These are phyloP conservation scores for Diaporthe humulicola DNA, from an alignment of 2,329 filamentous ascomycete species.

Conservation along the genomic window DNA sequence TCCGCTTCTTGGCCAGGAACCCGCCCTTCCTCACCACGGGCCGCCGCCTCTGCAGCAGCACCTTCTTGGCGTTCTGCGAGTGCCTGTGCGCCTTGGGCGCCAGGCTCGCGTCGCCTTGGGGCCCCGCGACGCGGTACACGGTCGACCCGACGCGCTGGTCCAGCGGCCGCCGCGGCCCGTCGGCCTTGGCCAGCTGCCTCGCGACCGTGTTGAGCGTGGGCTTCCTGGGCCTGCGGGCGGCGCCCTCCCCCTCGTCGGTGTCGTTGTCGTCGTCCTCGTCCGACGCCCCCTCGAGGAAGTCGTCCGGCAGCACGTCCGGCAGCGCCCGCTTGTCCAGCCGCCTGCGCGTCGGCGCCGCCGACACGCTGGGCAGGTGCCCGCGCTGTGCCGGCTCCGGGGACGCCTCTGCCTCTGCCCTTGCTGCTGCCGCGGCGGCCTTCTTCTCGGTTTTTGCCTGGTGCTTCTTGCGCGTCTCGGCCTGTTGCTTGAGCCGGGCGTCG, in stretches of 20 bases:
- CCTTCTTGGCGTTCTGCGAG: conserved; percentile 57
- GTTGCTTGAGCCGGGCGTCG: conserved; percentile 66
- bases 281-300: conserved; percentile 67
- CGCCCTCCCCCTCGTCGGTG: conserved; percentile 36
- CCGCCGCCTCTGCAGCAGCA: conserved; percentile 61
- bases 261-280: conserved; percentile 49
- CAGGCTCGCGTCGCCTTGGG: conserved; percentile 59
- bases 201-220: conserved; percentile 59
- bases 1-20: conserved; percentile 58
- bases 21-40: conserved; percentile 55
- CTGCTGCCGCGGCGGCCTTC: conserved; percentile 42
- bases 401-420: conserved; percentile 41
- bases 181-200: conserved; percentile 52
- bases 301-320: conserved; percentile 64
- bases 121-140: conserved; percentile 63
- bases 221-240: conserved; percentile 53
- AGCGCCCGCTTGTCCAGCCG: conserved; percentile 52
- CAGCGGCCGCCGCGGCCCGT: conserved; percentile 50
- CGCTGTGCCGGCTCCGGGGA: conserved; percentile 38
- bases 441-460: conserved; percentile 46
- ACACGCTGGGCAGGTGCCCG: conserved; percentile 22
- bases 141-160: conserved; percentile 67
- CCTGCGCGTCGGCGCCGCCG: conserved; percentile 41
- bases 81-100: conserved; percentile 62
- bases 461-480: conserved; percentile 64